Evolutionary conservation across 2,329 filamentous ascomycete species (phyloP).

Genomic region (Fusarium circinatum): DNA sequence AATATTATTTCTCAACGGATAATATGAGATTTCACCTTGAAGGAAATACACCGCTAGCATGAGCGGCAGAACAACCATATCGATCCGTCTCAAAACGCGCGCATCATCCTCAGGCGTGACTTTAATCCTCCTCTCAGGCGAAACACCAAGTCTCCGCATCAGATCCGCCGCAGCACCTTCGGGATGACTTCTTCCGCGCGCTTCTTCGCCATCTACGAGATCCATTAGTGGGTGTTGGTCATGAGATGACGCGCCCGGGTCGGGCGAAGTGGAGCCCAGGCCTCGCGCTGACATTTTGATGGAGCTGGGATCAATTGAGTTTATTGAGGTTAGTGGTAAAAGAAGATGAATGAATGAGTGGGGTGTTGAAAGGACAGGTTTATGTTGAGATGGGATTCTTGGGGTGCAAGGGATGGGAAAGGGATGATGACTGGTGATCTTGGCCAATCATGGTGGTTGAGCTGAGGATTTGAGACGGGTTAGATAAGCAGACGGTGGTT

Average conservation of each 20-base stretch:
- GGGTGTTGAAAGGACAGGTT: not conserved
- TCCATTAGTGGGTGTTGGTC: conserved; percentile 23
- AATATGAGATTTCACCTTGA: not conserved
- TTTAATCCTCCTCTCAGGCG: conserved; percentile 23
- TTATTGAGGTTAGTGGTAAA: not conserved
- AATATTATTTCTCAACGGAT: fast-evolving
- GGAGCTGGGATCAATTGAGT: not conserved
- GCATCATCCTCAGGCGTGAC: conserved; percentile 37
- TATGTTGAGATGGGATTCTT: not conserved
- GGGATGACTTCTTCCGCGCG: not conserved
- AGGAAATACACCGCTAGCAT: conserved; percentile 39
- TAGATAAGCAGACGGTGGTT: not conserved
- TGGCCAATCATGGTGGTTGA: conserved; percentile 1
- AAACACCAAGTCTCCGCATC: conserved; percentile 26
- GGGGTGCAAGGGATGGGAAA: not conserved
- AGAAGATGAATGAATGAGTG: not conserved
- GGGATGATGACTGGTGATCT: conserved; percentile 3
- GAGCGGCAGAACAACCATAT: conserved; percentile 32
- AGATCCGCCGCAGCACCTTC: conserved; percentile 5
- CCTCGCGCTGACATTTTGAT: not conserved
- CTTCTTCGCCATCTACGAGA: conserved; percentile 9
- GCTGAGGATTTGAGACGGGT: not conserved
- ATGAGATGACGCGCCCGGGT: conserved; percentile 11
- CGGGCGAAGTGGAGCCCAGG: conserved; percentile 13
- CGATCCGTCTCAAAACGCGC: conserved; percentile 29